Evolutionary conservation across 352 stramenopile species (phyloP), one percentile per base, ranked within the genome.

Genomic region (Globisporangium acanthophoron): DNA sequence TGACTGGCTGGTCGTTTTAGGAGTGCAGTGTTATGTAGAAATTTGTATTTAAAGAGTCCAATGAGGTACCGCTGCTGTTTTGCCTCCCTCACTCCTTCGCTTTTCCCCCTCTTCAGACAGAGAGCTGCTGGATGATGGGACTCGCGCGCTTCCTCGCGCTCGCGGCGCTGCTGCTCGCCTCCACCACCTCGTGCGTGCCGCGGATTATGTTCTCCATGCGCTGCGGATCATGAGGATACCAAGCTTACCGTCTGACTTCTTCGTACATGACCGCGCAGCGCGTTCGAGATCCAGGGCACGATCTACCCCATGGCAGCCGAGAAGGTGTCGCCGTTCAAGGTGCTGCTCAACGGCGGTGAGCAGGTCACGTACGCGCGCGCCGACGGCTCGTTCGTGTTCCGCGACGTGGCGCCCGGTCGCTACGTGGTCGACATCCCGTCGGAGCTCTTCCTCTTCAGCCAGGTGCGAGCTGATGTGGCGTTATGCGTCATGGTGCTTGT

Each of bases 381-480:
- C 0, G 80, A 90, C 58, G 81, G 84, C 33, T 74, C 71, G 12
- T 94, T 94, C 57, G 53, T 80, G 41, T 89, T 94, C 62, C 76
- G 74, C n/a, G 77, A 91, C 58, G 73, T 94, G 15, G 68, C 68
- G 5, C 71, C 76, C 7, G 84, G 80, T 37, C 80, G 79, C 49
- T 91, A 94, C 65, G 78, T 89, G 20, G 68, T 94, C 40, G 81
- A 90, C 57, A 80, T 94, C 48, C 73, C 76, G 50, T 85, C 78
- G 1, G 67, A 76, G 35, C 61, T 73, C 45, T 84, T 81, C 66
- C 70, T 92, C 21, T 94, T 94, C 64, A 89, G 79, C 57, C 76
- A 80, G 70, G 71, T 79, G 45, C 12, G 31, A n/a, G 18, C 44
- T 29, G 33, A 37, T 37, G 12, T 29, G 16, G 43, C 43, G 43